Evolutionary conservation across 768 basidiomycete genomes (phyloP).

Genomic region (Steccherinum ochraceum): DNA sequence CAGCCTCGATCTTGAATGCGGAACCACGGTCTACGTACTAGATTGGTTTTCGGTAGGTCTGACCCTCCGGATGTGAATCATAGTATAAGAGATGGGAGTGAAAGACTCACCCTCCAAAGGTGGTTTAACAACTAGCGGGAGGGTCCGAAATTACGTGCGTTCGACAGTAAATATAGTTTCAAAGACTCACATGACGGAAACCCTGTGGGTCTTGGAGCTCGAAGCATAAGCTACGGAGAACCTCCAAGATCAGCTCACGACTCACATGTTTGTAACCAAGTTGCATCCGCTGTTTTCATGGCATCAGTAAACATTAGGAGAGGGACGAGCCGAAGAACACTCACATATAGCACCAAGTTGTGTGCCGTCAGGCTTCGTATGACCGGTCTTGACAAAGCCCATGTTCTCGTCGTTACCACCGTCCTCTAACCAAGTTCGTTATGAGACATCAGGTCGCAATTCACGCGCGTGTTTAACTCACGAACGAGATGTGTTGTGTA

Average conservation of each 20-base stretch:
- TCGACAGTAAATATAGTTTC: background rate
- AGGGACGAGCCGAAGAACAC: background rate
- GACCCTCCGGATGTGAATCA: background rate
- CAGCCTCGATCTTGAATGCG: background rate
- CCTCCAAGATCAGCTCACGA: background rate
- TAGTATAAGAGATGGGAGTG: background rate
- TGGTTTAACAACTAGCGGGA: conserved; percentile 24
- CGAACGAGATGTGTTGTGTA: conserved; percentile 62
- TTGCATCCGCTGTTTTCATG: conserved; percentile 24
- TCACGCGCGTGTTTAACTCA: conserved; percentile 24
- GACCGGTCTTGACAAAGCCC: conserved; percentile 52
- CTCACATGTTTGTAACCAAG: conserved; percentile 33
- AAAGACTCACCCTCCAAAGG: conserved; percentile 28
- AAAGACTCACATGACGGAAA: conserved; percentile 26
- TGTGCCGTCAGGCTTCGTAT: conserved; percentile 56
- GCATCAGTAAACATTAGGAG: background rate
- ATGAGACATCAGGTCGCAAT: background rate
- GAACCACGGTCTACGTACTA: conserved; percentile 18
- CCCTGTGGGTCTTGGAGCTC: conserved; percentile 25
- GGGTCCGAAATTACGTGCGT: background rate
- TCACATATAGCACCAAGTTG: conserved; percentile 57
- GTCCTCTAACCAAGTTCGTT: conserved; percentile 44
- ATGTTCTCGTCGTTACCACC: conserved; percentile 62
- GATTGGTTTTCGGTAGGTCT: conserved; percentile 33
- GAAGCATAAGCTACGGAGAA: background rate